phyloP scores from a whole-genome alignment of 2,329 filamentous ascomycete genomes.

The Fusarium metavorans region DNA sequence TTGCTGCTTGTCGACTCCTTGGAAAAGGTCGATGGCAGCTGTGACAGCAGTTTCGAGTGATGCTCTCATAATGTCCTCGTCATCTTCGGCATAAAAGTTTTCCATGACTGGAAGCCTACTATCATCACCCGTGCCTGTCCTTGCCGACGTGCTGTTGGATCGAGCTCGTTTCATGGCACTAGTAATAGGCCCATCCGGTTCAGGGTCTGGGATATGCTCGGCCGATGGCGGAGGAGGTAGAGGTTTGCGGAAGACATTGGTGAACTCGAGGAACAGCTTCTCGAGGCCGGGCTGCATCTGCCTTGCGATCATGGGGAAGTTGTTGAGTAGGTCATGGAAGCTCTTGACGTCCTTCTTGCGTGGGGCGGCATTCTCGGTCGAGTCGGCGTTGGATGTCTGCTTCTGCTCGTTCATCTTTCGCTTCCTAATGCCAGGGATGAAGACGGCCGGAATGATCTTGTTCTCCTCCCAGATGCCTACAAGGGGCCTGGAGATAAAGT shows the following conservation, averaged over 20 bases:
- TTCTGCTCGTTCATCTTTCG: constrained; percentile 53
- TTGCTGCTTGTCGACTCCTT: constrained; percentile 95
- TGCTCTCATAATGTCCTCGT: constrained; percentile 89
- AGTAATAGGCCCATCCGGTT: constrained; percentile 67
- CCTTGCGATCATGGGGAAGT: constrained; percentile 94
- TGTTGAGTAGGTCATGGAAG: constrained; percentile 88
- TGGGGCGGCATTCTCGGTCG: constrained; percentile 57
- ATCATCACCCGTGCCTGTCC: constrained; percentile 47
- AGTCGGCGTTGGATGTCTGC: constrained; percentile 51
- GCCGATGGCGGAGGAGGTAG: constrained; percentile 80
- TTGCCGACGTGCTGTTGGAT: constrained; percentile 60
- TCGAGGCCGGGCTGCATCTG: constrained; percentile 97
- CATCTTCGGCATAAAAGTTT: constrained; percentile 83
- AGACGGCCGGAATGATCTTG: constrained; percentile 75
- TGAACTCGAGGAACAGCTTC: constrained; percentile 90
- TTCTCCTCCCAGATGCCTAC: constrained; percentile 85
- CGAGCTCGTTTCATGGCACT: constrained; percentile 67
- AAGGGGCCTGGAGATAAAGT: constrained; percentile 92
- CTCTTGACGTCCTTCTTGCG: constrained; percentile 91
- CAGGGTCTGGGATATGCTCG: constrained; percentile 68
- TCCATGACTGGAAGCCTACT: constrained; percentile 64
- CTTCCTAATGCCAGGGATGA: constrained; percentile 60
- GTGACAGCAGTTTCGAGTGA: constrained; percentile 94
- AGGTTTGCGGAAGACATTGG: constrained; percentile 84
- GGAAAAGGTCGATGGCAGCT: constrained; percentile 93